Evolutionary conservation across 495 filamentous ascomycete genomes (phyloP).

Genomic region (Trichoderma gamsii): DNA sequence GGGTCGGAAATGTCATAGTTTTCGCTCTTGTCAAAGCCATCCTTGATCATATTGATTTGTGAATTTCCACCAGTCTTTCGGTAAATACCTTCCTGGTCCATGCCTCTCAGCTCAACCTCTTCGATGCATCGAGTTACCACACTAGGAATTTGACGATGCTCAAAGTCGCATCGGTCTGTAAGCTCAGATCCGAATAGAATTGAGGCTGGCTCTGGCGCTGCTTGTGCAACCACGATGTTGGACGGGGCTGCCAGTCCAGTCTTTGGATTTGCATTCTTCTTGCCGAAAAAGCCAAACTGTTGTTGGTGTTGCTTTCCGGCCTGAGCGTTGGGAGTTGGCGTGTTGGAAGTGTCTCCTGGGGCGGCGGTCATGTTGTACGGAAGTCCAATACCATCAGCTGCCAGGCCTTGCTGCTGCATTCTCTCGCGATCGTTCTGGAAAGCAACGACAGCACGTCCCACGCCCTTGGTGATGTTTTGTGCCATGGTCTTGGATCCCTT

Average conservation of each 20-base stretch:
- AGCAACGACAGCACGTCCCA: constrained; percentile 70
- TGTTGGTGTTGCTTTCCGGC: constrained; percentile 46
- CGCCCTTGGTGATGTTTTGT: constrained; percentile 87
- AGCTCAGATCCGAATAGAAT: constrained; percentile 89
- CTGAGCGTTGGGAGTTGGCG: constrained; percentile 24
- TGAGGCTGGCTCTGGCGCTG: constrained; percentile 49
- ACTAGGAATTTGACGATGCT: constrained; percentile 81
- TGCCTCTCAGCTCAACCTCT: constrained; percentile 92
- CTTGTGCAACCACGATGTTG: constrained; percentile 25
- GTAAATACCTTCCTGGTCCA: constrained; percentile 98
- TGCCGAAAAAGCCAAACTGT: constrained; percentile 71
- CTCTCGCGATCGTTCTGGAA: constrained; percentile 38
- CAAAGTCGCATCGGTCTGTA: constrained; percentile 76
- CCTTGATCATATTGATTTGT: constrained; percentile 78
- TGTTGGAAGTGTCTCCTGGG: constrained; percentile 36
- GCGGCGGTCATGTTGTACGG: constrained; percentile 56
- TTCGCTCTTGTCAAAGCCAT: constrained; percentile 79
- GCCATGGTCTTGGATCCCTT: constrained; percentile 88
- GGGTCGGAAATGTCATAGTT: constrained; percentile 90
- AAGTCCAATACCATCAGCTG: constrained; percentile 52
- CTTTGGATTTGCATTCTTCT: constrained; percentile 41
- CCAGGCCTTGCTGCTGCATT: constrained; percentile 47
- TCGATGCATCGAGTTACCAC: constrained; percentile 93
- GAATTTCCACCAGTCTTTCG: constrained; percentile 90
- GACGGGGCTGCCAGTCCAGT: constrained; percentile 50